These are phyloP conservation scores for Ophiocordyceps camponoti-floridani DNA, from an alignment of 2,329 filamentous ascomycete species.

Conservation along the genomic window DNA sequence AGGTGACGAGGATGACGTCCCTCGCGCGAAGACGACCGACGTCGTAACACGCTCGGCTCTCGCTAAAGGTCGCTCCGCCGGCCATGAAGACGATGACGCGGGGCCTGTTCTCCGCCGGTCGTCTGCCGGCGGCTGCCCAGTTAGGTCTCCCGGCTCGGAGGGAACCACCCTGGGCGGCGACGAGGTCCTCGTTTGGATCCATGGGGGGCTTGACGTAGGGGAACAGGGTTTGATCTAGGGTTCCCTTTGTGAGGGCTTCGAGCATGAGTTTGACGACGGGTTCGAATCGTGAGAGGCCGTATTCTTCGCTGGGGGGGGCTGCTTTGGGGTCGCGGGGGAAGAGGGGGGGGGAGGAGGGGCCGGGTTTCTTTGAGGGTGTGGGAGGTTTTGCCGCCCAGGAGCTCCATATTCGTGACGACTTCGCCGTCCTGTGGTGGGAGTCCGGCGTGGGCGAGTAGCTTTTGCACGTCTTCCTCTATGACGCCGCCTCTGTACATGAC, in stretches of 20 bases:
- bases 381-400: constrained; percentile 60
- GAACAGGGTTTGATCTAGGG: constrained; percentile 47
- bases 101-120: constrained; percentile 63
- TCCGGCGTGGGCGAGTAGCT: constrained; percentile 67
- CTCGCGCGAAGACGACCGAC: constrained; percentile 52
- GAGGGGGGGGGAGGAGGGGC: constrained; percentile 50
- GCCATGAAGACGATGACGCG: constrained; percentile 89
- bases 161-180: constrained; percentile 47
- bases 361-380: constrained; percentile 60
- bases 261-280: constrained; percentile 69
- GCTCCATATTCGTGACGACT: constrained; percentile 58
- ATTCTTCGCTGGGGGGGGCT: constrained; percentile 49
- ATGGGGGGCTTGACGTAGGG: constrained; percentile 57
- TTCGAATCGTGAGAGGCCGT: constrained; percentile 73
- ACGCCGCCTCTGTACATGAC: constrained; percentile 75
- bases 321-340: constrained; percentile 49
- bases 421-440: constrained; percentile 58
- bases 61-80: constrained; percentile 85
- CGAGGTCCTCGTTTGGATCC: constrained; percentile 40
- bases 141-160: constrained; percentile 84
- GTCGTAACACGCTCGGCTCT: constrained; percentile 80
- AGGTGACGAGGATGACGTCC: constrained; percentile 77
- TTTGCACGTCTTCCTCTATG: constrained; percentile 65
- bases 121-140: constrained; percentile 72
- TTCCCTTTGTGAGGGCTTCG: constrained; percentile 51